Conservation (phyloP, 768 basidiomycete species). For the Hypholoma sublateritium region DNA sequence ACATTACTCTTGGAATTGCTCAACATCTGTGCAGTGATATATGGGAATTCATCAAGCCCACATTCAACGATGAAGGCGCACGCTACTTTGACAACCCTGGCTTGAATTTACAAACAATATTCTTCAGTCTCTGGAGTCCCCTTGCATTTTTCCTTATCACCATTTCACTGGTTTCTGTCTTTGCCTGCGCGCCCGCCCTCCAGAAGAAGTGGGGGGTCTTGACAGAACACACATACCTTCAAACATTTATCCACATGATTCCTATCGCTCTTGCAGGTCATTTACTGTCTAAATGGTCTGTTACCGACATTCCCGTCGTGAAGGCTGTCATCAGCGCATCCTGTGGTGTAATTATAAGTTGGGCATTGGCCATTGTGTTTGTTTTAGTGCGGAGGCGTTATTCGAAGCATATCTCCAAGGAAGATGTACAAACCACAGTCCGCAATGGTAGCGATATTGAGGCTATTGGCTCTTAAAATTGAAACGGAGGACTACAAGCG, state of each 20-base stretch:
- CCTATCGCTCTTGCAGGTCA: neutral
- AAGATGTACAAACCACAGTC: neutral
- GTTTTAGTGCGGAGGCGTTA: neutral
- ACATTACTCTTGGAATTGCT: constrained; percentile 2
- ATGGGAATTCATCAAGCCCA: neutral
- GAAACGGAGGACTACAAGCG: no score
- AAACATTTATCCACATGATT: constrained; percentile 7
- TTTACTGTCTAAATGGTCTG: neutral
- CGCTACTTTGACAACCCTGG: constrained; percentile 1
- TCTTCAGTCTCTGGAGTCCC: constrained; percentile 9
- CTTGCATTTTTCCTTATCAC: neutral
- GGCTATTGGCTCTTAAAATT: no score
- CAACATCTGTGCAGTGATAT: neutral
- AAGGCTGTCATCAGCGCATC: neutral
- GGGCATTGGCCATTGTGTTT: neutral
- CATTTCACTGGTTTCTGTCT: constrained; percentile 1
- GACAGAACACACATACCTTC: constrained; percentile 4
- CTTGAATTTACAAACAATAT: constrained; percentile 5
- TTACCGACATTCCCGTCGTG: neutral
- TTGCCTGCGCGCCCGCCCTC: neutral
- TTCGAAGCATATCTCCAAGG: neutral
- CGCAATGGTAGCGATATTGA: no score
- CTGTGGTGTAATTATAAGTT: neutral
- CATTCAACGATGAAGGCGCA: neutral
- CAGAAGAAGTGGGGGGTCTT: neutral